A percentile compares a stretch with the other conserved stretches of the same genome.
These are phyloP conservation scores for Prunella vulgaris DNA, from an alignment of 257 asterid genomes.

Conservation along the genomic window DNA sequence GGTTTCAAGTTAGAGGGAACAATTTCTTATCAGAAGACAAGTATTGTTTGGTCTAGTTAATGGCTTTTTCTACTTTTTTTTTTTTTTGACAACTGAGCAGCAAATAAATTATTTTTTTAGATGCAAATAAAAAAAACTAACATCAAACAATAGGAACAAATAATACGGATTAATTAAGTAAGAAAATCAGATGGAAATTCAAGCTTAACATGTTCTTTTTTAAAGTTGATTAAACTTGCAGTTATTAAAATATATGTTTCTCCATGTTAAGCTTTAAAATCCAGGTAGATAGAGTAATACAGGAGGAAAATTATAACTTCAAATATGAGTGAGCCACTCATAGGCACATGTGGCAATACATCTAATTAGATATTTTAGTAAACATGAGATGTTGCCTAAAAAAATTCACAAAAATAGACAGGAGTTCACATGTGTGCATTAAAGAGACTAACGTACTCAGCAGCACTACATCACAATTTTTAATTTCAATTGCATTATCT, in stretches of 20 bases:
- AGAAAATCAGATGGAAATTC: not conserved
- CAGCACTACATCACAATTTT: not conserved
- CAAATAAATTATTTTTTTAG: too few species aligned
- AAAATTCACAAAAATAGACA: not conserved
- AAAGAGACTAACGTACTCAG: not conserved
- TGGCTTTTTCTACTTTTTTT: too few species aligned
- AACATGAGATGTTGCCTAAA: not conserved
- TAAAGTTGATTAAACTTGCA: not conserved
- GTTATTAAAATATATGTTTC: not conserved
- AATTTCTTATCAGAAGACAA: not conserved
- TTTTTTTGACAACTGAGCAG: not conserved
- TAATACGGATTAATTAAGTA: not conserved
- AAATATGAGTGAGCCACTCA: not conserved
- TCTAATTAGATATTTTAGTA: not conserved
- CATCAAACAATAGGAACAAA: not conserved
- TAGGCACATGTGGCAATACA: not conserved
- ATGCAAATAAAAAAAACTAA: too few species aligned
- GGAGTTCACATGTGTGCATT: constrained; percentile 5
- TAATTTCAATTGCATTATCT: not conserved
- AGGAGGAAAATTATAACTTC: not conserved
- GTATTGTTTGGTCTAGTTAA: not conserved
- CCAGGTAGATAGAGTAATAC: not conserved
- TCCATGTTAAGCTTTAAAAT: constrained; percentile 4
- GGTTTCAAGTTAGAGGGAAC: not conserved
- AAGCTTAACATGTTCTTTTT: not conserved